Evolutionary conservation across 257 asterid species (phyloP), one percentile per base, ranked within the genome.

Genomic region (Plectranthus barbatus): DNA sequence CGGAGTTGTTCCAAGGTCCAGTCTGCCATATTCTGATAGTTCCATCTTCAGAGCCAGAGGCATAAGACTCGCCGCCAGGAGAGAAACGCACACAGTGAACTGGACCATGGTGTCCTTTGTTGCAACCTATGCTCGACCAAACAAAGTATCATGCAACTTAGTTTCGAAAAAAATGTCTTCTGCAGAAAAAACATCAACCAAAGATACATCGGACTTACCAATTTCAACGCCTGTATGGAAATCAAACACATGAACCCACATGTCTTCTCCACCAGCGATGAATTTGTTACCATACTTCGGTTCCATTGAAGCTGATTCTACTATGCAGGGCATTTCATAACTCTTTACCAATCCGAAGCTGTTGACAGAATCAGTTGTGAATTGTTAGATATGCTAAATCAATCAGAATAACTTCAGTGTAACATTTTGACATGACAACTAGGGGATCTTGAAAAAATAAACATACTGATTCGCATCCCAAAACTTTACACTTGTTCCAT

Each of bases 51-150:
- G 99, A 93, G 26, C 99, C 99, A 21, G 99, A 93, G 19, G 95
- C 79, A 56, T 85, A 93, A 20, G 99, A 87, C 62, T 87, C 97
- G 19, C 99, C 99, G 20, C 91, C 94, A 0, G 97, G 99, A 26
- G 99, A 83, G 79, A 90, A 90, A 60, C 99, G 95, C 44, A 90
- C 83, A 39, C 95, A 93, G 67, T 93, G 99, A 36, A 93, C 96
- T 0, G 99, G 99, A 66, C 99, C 99, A 23, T 93, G 97, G 77
- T 93, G 97, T 49, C 99, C 99, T 83, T 93, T 93, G 81, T 93
- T 92, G 86, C 97, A 92, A 49, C 95, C 99, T 92, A 23, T 2
- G 24, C 9, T 42, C 9, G 52, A 33, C 24, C 12, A 60, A 26
- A 2, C 39, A 18, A 3, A 39, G n/a, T n/a, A 9, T 11, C 44